Evolutionary conservation across 31 red algal species (phyloP).

Genomic region (Odonthalia washingtoniensis): DNA sequence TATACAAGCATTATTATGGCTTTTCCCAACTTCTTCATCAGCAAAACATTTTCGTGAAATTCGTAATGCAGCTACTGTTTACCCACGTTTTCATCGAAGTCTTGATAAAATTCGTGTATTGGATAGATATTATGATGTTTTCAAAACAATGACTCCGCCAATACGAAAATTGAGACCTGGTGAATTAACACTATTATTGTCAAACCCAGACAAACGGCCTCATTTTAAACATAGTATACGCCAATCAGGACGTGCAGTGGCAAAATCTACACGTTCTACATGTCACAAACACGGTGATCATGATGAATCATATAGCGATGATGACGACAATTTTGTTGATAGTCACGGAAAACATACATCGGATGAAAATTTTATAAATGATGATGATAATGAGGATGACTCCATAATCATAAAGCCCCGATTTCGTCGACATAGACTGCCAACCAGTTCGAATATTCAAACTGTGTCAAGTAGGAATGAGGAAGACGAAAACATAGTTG

Average conservation of each 20-base stretch:
- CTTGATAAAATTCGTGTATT: background rate
- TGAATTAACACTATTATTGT: background rate
- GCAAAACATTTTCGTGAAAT: background rate
- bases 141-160: background rate
- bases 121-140: background rate
- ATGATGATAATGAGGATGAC: background rate
- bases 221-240: background rate
- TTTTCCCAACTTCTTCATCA: background rate
- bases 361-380: background rate
- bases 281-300: background rate
- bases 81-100: background rate
- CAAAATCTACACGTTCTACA: background rate
- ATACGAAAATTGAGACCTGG: background rate
- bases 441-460: too few relatives aligned
- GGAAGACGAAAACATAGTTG: too few relatives aligned
- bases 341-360: background rate
- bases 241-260: background rate
- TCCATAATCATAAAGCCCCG: background rate
- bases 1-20: background rate
- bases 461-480: too few relatives aligned
- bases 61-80: background rate
- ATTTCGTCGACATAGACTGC: too few relatives aligned
- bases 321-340: background rate
- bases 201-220: background rate
- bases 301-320: background rate